Conservation (phyloP, 1,284 basidiomycete species). For the Hemileia vastatrix region DNA sequence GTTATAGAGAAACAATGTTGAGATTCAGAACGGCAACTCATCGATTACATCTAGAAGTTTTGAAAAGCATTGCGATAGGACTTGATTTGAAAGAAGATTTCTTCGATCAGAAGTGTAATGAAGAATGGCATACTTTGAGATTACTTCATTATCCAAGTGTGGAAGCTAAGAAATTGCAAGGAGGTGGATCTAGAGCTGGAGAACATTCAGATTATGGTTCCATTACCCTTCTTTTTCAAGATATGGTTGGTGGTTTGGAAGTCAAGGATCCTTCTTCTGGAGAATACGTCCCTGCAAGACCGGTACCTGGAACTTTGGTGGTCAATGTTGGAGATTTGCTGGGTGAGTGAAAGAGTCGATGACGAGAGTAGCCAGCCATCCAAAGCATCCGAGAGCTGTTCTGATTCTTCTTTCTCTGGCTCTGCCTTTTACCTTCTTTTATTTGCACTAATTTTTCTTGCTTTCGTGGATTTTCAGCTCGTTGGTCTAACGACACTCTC, state of each 20-base stretch:
- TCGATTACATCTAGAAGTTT: slow-evolving; percentile 60
- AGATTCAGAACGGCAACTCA: slow-evolving; percentile 67
- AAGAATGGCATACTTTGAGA: slow-evolving; percentile 63
- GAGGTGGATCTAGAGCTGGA: slow-evolving; percentile 65
- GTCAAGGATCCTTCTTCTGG: slow-evolving; percentile 67
- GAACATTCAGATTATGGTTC: slow-evolving; percentile 75
- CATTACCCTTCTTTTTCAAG: slow-evolving; percentile 73
- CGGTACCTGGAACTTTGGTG: slow-evolving; percentile 69
- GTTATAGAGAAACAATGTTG: slow-evolving; percentile 62
- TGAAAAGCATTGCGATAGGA: slow-evolving; percentile 70
- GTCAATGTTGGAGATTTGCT: slow-evolving; percentile 74
- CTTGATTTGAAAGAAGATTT: slow-evolving; percentile 60
- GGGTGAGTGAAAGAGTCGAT: too few species aligned
- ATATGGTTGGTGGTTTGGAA: slow-evolving; percentile 71
- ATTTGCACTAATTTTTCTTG: too few species aligned
- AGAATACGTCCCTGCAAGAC: slow-evolving; percentile 59
- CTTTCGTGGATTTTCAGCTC: too few species aligned
- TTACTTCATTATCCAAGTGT: slow-evolving; percentile 43
- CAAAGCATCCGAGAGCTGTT: too few species aligned
- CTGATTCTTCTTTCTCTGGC: too few species aligned
- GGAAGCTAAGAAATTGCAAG: slow-evolving; percentile 52
- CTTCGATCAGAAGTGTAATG: slow-evolving; percentile 62
- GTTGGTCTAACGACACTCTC: slow-evolving; percentile 72
- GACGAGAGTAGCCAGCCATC: too few species aligned
- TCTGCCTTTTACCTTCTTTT: too few species aligned